Percentiles rank a stretch among this genome's conserved stretches.
phyloP scores from a whole-genome alignment of 2,329 filamentous ascomycete species.

The Fusarium floridanum region DNA sequence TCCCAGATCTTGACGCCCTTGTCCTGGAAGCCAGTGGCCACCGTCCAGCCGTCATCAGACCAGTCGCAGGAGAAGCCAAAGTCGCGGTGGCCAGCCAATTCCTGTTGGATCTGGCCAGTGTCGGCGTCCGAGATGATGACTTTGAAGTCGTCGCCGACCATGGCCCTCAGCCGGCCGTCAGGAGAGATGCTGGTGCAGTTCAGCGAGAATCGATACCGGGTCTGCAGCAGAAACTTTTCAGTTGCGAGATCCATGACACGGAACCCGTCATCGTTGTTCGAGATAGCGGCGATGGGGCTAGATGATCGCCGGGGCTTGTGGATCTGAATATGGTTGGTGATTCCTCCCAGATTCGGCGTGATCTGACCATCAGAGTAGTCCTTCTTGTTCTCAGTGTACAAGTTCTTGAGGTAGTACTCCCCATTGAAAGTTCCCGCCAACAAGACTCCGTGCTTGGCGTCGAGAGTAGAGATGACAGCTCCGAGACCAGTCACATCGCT shows the following conservation, averaged over 20 bases:
- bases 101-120: slow-evolving; percentile 68
- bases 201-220: slow-evolving; percentile 70
- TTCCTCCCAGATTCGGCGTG: slow-evolving; percentile 64
- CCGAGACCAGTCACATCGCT: slow-evolving; percentile 53
- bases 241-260: slow-evolving; percentile 70
- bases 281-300: slow-evolving; percentile 68
- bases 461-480: slow-evolving; percentile 63
- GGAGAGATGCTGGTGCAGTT: slow-evolving; percentile 82
- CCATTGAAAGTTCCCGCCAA: slow-evolving; percentile 71
- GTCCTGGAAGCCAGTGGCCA: slow-evolving; percentile 84
- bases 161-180: slow-evolving; percentile 76
- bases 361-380: slow-evolving; percentile 60
- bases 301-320: slow-evolving; percentile 65
- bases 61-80: slow-evolving; percentile 84
- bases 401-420: slow-evolving; percentile 64
- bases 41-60: slow-evolving; percentile 81
- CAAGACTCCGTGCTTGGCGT: slow-evolving; percentile 66
- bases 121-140: slow-evolving; percentile 78
- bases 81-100: slow-evolving; percentile 74
- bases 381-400: slow-evolving; percentile 56
- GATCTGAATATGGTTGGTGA: slow-evolving; percentile 75
- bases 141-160: slow-evolving; percentile 77
- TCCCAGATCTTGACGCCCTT: slow-evolving; percentile 81
- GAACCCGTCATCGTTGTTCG: slow-evolving; percentile 72
- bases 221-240: slow-evolving; percentile 68